Evolutionary conservation across 805 yeast species (phyloP).

Genomic region (Candida ovalis): DNA sequence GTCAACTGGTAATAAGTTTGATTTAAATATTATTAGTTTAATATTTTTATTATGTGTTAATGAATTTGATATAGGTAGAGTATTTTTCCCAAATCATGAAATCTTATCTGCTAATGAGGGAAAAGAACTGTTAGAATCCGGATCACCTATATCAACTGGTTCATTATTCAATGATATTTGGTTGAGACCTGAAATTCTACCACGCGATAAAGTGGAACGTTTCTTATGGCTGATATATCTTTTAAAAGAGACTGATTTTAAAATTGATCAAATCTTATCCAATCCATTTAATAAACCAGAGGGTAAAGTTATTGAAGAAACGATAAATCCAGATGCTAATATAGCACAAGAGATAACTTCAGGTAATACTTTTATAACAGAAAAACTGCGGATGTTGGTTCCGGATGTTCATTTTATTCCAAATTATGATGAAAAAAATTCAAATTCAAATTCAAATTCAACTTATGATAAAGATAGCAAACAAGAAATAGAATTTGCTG

Average conservation of each 20-base stretch:
- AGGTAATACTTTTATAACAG: slow-evolving; percentile 19
- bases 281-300: slow-evolving; percentile 30
- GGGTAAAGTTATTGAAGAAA: slow-evolving; percentile 1
- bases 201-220: slow-evolving; percentile 63
- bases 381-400: slow-evolving; percentile 22
- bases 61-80: slow-evolving; percentile 34
- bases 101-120: slow-evolving; percentile 8
- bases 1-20: slow-evolving; percentile 12
- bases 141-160: slow-evolving; percentile 20
- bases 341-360: slow-evolving; percentile 21
- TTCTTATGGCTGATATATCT: slow-evolving; percentile 82
- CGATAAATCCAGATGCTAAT: slow-evolving; percentile 11
- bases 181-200: slow-evolving; percentile 55
- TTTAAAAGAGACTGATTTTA: slow-evolving; percentile 69
- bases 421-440: not conserved
- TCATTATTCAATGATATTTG: slow-evolving; percentile 71
- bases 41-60: slow-evolving; percentile 70
- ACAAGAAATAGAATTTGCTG: slow-evolving; percentile 45
- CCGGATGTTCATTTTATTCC: slow-evolving; percentile 14
- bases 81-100: slow-evolving; percentile 23
- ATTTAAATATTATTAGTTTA: slow-evolving; percentile 65
- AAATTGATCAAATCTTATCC: slow-evolving; percentile 37
- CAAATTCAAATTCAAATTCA: not conserved
- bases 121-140: slow-evolving; percentile 7
- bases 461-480: slow-evolving; percentile 36